Conservation (phyloP, 2,329 filamentous ascomycete genomes). For the Fusarium pseudoanthophilum region DNA sequence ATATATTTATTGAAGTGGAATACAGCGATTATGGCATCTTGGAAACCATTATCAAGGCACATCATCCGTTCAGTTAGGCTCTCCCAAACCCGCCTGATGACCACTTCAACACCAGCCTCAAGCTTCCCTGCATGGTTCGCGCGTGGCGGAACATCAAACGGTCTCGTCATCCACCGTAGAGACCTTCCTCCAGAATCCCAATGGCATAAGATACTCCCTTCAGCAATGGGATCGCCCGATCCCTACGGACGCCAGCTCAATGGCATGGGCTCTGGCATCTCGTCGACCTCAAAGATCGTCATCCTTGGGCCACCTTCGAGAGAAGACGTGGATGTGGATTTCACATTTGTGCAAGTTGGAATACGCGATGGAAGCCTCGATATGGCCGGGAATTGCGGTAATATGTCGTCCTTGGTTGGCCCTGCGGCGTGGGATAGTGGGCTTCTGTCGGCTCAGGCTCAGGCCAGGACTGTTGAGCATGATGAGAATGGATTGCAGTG, state of each 20-base stretch:
- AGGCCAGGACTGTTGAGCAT: slow-evolving; percentile 20
- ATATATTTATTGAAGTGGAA: no score
- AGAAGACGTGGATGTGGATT: slow-evolving; percentile 69
- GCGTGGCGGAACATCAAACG: slow-evolving; percentile 76
- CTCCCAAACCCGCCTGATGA: slow-evolving; percentile 5
- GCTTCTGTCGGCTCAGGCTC: slow-evolving; percentile 32
- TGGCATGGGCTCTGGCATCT: slow-evolving; percentile 76
- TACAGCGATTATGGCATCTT: background rate
- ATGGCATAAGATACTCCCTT: slow-evolving; percentile 63
- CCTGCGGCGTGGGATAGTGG: slow-evolving; percentile 56
- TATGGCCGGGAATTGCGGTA: slow-evolving; percentile 78
- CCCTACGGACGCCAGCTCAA: slow-evolving; percentile 75
- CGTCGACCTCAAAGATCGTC: slow-evolving; percentile 77
- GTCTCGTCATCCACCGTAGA: slow-evolving; percentile 61
- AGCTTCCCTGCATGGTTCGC: slow-evolving; percentile 55
- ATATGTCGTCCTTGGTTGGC: slow-evolving; percentile 75
- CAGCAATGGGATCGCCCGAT: slow-evolving; percentile 73
- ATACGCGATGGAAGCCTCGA: slow-evolving; percentile 71
- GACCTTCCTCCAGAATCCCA: slow-evolving; percentile 50
- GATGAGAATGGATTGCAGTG: slow-evolving; percentile 45
- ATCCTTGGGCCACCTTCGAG: slow-evolving; percentile 65
- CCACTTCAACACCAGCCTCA: slow-evolving; percentile 36
- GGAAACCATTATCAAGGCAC: background rate
- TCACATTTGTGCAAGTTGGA: slow-evolving; percentile 77
- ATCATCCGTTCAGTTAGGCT: background rate